Conservation (phyloP, 148 eudicot species). For the Gaultheria prostrata region DNA sequence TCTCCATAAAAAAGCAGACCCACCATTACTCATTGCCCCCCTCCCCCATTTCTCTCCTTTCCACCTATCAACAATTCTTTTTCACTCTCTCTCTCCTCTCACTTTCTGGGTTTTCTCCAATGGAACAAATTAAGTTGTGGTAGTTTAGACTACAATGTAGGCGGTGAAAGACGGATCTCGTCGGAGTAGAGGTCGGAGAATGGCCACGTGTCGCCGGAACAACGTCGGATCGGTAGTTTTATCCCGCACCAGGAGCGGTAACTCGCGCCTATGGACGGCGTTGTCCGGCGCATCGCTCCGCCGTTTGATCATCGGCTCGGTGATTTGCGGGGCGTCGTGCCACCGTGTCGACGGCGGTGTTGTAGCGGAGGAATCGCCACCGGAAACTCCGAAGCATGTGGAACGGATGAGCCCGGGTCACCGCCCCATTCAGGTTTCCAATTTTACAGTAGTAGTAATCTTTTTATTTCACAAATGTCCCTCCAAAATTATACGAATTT, state of each 20-base stretch:
- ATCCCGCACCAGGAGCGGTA: background rate
- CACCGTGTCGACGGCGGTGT: background rate
- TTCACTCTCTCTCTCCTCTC: background rate
- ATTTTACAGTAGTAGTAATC: too few species aligned
- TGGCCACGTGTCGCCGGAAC: conserved; percentile 8
- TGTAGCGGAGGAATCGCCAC: background rate
- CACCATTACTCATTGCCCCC: background rate
- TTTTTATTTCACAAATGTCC: too few species aligned
- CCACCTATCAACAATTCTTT: too few species aligned
- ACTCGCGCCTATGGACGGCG: conserved; percentile 14
- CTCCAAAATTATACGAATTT: too few species aligned
- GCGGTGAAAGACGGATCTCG: background rate
- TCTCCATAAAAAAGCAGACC: conserved; percentile 2
- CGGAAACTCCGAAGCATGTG: background rate
- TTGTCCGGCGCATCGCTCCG: conserved; percentile 22
- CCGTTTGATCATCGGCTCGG: conserved; percentile 10
- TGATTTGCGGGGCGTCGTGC: conserved; percentile 19
- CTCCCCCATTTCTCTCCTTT: background rate
- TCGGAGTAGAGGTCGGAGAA: background rate
- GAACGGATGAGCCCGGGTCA: too few species aligned
- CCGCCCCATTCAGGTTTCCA: too few species aligned
- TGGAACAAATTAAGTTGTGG: background rate
- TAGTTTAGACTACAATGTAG: background rate
- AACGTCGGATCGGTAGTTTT: conserved; percentile 1
- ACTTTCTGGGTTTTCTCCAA: background rate